phyloP scores from a whole-genome alignment of 441 rosid species.

The Metrosideros polymorpha region DNA sequence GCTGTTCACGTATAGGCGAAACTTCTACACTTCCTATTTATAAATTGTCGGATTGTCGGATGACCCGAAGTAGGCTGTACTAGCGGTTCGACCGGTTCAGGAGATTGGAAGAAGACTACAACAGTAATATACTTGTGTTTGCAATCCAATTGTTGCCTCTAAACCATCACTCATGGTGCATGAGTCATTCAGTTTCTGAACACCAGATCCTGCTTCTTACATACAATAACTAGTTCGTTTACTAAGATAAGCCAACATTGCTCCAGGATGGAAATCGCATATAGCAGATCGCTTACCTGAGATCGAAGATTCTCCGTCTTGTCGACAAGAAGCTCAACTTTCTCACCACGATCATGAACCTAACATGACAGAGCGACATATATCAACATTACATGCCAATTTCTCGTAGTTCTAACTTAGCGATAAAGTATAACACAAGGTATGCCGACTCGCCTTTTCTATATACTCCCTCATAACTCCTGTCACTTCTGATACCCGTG shows the following conservation, averaged over 20 bases:
- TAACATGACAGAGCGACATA: not conserved
- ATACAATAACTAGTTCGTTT: not conserved
- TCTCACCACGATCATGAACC: conserved; percentile 29
- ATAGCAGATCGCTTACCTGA: conserved; percentile 12
- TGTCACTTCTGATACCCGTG: conserved; percentile 59
- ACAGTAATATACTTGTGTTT: no score
- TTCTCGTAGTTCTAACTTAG: not conserved
- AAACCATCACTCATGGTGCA: no score
- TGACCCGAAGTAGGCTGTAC: not conserved
- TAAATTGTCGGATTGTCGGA: rapidly evolving
- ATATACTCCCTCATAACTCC: conserved; percentile 52
- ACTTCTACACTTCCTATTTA: not conserved
- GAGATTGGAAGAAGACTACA: not conserved
- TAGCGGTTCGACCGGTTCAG: not conserved
- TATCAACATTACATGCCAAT: not conserved
- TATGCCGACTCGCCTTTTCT: conserved; percentile 6
- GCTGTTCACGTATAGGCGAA: not conserved
- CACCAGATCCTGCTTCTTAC: not conserved
- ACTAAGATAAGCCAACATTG: not conserved
- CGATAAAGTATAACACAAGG: not conserved
- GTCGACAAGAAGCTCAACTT: conserved; percentile 28
- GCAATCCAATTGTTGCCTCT: no score
- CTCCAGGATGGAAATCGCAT: not conserved
- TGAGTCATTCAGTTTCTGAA: not conserved
- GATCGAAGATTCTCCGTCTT: conserved; percentile 27